phyloP scores from a whole-genome alignment of 345 rosid species.

The Eucalyptus microcorys region DNA sequence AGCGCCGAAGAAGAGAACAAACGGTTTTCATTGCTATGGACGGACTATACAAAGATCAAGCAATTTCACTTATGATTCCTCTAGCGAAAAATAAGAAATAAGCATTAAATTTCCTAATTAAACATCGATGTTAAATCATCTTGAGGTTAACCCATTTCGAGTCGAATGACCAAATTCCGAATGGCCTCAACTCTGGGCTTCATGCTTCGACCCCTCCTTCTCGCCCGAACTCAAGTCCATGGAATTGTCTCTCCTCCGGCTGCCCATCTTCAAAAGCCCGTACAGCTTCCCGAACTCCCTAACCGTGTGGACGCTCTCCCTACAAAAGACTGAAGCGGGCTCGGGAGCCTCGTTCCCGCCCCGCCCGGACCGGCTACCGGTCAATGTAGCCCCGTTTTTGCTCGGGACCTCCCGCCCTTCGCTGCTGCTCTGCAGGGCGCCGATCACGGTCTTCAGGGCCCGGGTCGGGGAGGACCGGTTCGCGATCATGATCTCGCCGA shows the following conservation, averaged over 20 bases:
- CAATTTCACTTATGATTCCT: background rate
- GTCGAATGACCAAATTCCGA: background rate
- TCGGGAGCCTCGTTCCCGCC: slow-evolving; percentile 22
- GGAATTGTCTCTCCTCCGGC: slow-evolving; percentile 29
- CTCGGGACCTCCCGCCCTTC: slow-evolving; percentile 26
- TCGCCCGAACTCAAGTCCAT: slow-evolving; percentile 14
- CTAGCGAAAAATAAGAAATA: background rate
- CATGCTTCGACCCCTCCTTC: slow-evolving; percentile 7
- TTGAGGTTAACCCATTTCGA: background rate
- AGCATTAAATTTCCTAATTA: background rate
- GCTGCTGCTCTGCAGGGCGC: slow-evolving; percentile 66
- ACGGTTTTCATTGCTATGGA: background rate
- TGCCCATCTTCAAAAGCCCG: slow-evolving; percentile 48
- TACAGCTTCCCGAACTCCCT: slow-evolving; percentile 61
- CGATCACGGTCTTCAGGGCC: slow-evolving; percentile 76
- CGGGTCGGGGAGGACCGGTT: slow-evolving; percentile 92
- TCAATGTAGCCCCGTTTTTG: slow-evolving; percentile 18
- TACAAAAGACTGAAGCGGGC: slow-evolving; percentile 21
- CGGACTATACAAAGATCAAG: background rate
- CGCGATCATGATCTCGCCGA: slow-evolving; percentile 85
- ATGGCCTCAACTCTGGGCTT: background rate
- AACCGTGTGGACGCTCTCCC: slow-evolving; percentile 41
- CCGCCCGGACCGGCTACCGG: slow-evolving; percentile 16
- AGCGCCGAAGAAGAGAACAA: background rate
- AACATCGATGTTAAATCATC: background rate